These are phyloP conservation scores for Cyberlindnera subsufficiens DNA, from an alignment of 805 yeast genomes.

Conservation along the genomic window DNA sequence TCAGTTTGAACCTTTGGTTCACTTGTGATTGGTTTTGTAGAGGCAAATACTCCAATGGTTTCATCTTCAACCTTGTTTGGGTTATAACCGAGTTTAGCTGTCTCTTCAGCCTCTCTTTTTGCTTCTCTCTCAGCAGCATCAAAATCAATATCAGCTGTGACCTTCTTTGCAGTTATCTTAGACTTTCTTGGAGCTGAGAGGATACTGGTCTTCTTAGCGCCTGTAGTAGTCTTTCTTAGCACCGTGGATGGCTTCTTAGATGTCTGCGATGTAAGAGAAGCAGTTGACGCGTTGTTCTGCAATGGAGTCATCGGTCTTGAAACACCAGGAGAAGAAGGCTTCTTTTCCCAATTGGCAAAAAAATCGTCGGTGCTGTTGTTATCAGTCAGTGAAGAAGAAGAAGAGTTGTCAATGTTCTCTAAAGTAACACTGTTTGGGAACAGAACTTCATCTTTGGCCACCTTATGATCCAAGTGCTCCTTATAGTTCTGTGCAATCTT, in stretches of 20 bases:
- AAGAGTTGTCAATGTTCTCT: constrained; percentile 37
- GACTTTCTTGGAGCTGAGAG: constrained; percentile 54
- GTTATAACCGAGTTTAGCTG: constrained; percentile 36
- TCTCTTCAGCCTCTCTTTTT: constrained; percentile 70
- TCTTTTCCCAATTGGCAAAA: constrained; percentile 80
- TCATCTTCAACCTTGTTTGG: constrained; percentile 24
- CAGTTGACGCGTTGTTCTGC: constrained; percentile 8
- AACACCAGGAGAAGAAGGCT: constrained; percentile 34
- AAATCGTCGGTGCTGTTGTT: constrained; percentile 70
- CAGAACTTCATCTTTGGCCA: constrained; percentile 55
- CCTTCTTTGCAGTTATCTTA: constrained; percentile 48
- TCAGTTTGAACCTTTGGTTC: constrained; percentile 15
- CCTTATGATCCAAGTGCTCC: constrained; percentile 68
- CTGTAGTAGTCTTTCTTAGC: constrained; percentile 23
- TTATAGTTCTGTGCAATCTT: constrained; percentile 76
- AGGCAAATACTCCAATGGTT: constrained; percentile 7
- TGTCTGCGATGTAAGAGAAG: constrained; percentile 8
- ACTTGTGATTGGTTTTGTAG: constrained; percentile 14
- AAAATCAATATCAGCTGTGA: constrained; percentile 51
- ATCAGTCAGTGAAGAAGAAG: constrained; percentile 27
- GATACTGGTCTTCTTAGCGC: constrained; percentile 36
- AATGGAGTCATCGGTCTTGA: constrained; percentile 28
- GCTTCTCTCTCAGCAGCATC: constrained; percentile 75
- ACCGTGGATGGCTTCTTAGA: constrained; percentile 25
- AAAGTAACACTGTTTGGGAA: constrained; percentile 73